Evolutionary conservation across 2,329 filamentous ascomycete species (phyloP), one percentile per base, ranked within the genome.

Genomic region (Albifimbria verrucaria): DNA sequence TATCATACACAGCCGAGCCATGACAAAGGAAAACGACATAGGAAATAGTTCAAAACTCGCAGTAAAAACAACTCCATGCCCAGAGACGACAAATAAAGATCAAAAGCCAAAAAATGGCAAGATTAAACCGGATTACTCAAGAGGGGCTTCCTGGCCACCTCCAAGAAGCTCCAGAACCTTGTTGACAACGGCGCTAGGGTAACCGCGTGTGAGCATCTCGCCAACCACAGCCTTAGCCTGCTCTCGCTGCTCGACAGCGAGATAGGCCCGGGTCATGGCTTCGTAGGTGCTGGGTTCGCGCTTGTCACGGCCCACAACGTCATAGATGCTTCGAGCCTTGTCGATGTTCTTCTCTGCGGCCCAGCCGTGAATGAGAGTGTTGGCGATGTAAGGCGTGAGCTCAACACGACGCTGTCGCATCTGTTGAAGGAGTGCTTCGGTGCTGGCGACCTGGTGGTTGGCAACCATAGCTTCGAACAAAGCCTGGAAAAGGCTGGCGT

Each of bases 231-330:
- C 73, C 73, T 91, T 86, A 39, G 94, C 94, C 53, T 82, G 80
- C 48, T 86, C 81, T 28, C 90, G 86, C 67, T 95, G 85, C 67
- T 95, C 90, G 3, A 88, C 88, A 11, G 91, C 86, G 51, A 99
- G 83, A 73, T 88, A 97, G 1, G 94, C 94, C 45, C 94, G 83
- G 5, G 92, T 96, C 94, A 99, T 99, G 41, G 93, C 92, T 75
- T 99, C 94, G 70, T 99, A 99, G 4, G 94, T 99, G 77, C 92
- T 97, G 3, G 94, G 94, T 76, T 99, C 94, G 53, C 94, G 87
- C 74, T 87, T 92, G 51, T 86, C 82, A 24, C 84, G 81, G 9
- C 86, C 83, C 3, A 99, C 86, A n/a, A 82, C 79, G 54, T 89
- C 81, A 68, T 96, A 99, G 56, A 97, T 86, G 22, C 81, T 75